A percentile compares a stretch with the other conserved stretches of the same genome.
phyloP scores from a whole-genome alignment of 1,139 yeast species.

The Sugiyamaella neomexicana region DNA sequence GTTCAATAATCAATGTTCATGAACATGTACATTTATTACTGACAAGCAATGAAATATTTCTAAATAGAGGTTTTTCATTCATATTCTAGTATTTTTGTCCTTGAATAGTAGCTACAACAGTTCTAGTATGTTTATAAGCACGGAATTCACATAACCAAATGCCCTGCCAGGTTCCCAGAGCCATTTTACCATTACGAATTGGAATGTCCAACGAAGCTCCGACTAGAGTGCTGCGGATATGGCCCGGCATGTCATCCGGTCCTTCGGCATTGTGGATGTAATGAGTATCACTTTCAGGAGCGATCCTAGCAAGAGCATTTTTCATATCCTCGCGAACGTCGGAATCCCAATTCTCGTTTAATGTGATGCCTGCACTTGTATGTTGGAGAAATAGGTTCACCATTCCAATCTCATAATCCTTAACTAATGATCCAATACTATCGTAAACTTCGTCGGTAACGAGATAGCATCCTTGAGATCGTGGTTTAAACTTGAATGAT shows the following conservation, averaged over 20 bases:
- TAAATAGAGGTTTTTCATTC: too few relatives aligned
- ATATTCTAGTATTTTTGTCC: conserved; percentile 49
- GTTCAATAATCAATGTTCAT: too few relatives aligned
- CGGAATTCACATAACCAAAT: conserved; percentile 75
- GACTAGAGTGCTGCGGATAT: conserved; percentile 62
- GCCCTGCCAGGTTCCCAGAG: conserved; percentile 86
- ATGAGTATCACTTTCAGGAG: conserved; percentile 60
- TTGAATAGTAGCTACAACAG: conserved; percentile 70
- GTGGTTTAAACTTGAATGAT: conserved; percentile 56
- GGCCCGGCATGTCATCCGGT: conserved; percentile 83
- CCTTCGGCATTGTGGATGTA: conserved; percentile 72
- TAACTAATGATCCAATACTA: conserved; percentile 57
- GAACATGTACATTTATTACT: not conserved
- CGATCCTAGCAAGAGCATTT: conserved; percentile 59
- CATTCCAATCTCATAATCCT: conserved; percentile 60
- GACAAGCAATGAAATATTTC: too few relatives aligned
- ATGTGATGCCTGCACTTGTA: conserved; percentile 72
- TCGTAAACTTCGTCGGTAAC: conserved; percentile 63
- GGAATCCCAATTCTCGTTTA: conserved; percentile 79
- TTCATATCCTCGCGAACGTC: conserved; percentile 73
- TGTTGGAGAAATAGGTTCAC: conserved; percentile 71
- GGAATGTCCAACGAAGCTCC: conserved; percentile 71
- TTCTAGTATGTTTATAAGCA: conserved; percentile 59
- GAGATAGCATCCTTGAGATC: conserved; percentile 67
- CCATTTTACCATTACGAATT: conserved; percentile 63